Conservation (phyloP, 2,329 filamentous ascomycete genomes). For the Colletotrichum sp. region DNA sequence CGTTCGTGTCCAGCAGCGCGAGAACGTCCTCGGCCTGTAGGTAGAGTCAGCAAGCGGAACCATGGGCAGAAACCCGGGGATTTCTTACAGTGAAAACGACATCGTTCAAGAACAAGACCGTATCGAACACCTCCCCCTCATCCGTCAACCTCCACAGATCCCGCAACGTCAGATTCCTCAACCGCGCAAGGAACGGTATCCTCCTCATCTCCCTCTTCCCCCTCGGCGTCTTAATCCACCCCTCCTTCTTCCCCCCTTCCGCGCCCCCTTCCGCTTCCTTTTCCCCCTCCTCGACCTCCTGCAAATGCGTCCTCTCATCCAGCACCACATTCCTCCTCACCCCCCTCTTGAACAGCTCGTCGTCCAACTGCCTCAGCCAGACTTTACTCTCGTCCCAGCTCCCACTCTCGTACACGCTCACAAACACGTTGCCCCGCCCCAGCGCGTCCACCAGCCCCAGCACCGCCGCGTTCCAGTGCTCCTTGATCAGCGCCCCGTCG, state of each 20-base stretch:
- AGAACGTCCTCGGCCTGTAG: slow-evolving; percentile 59
- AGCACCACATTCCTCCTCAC: slow-evolving; percentile 61
- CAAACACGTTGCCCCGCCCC: slow-evolving; percentile 69
- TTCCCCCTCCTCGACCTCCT: slow-evolving; percentile 61
- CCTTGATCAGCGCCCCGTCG: slow-evolving; percentile 62
- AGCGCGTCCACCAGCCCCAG: slow-evolving; percentile 60
- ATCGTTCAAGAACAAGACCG: slow-evolving; percentile 67
- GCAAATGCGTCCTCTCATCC: slow-evolving; percentile 62
- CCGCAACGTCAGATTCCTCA: slow-evolving; percentile 69
- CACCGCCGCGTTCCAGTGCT: slow-evolving; percentile 68
- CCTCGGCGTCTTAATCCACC: slow-evolving; percentile 68
- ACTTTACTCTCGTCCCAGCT: slow-evolving; percentile 73
- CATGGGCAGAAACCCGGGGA: neutral
- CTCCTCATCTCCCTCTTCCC: slow-evolving; percentile 63
- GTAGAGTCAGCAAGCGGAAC: neutral
- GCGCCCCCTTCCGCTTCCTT: neutral
- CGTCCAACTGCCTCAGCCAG: slow-evolving; percentile 62
- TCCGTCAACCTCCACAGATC: slow-evolving; percentile 58
- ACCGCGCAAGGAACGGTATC: slow-evolving; percentile 70
- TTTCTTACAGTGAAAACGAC: slow-evolving; percentile 61
- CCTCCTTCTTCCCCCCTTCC: slow-evolving; percentile 43
- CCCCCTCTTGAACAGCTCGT: slow-evolving; percentile 53
- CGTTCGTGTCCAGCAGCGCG: slow-evolving; percentile 60
- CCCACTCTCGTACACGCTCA: slow-evolving; percentile 72
- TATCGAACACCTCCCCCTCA: slow-evolving; percentile 59